Conservation (phyloP, 495 filamentous ascomycete genomes). For the Trichoderma asperelloides region DNA sequence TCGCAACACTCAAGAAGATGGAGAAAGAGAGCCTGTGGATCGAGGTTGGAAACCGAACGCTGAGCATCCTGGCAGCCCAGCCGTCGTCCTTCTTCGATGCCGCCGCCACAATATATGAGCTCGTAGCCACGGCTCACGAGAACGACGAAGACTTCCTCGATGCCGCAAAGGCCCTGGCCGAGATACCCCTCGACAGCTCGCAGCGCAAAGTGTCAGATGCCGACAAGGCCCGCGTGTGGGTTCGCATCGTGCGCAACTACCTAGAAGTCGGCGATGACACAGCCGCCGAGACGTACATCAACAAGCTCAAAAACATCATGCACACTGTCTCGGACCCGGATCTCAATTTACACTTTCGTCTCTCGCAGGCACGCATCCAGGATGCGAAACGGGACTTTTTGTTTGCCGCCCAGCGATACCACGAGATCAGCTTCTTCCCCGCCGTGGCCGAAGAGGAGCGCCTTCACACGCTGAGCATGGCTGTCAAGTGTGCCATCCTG, state of each 20-base stretch:
- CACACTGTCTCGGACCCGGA: conserved; percentile 64
- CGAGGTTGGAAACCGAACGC: conserved; percentile 57
- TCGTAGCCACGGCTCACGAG: conserved; percentile 78
- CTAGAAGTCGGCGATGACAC: conserved; percentile 91
- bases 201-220: conserved; percentile 73
- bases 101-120: conserved; percentile 68
- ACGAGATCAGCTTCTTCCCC: conserved; percentile 65
- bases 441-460: conserved; percentile 75
- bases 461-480: conserved; percentile 71
- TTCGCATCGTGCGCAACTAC: conserved; percentile 89
- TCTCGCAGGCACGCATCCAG: conserved; percentile 85
- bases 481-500: conserved; percentile 91
- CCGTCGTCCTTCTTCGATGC: conserved; percentile 73
- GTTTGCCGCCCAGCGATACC: conserved; percentile 82
- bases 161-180: conserved; percentile 68
- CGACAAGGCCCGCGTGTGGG: conserved; percentile 74
- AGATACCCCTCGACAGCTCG: conserved; percentile 78
- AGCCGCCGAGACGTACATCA: conserved; percentile 74
- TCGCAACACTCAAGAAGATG: conserved; percentile 48
- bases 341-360: conserved; percentile 71
- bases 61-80: conserved; percentile 47
- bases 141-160: conserved; percentile 66
- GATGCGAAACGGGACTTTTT: conserved; percentile 86
- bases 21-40: conserved; percentile 52
- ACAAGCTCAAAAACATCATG: conserved; percentile 86